Conservation (phyloP, 495 filamentous ascomycete genomes). For the Penicillium diatomitis region DNA sequence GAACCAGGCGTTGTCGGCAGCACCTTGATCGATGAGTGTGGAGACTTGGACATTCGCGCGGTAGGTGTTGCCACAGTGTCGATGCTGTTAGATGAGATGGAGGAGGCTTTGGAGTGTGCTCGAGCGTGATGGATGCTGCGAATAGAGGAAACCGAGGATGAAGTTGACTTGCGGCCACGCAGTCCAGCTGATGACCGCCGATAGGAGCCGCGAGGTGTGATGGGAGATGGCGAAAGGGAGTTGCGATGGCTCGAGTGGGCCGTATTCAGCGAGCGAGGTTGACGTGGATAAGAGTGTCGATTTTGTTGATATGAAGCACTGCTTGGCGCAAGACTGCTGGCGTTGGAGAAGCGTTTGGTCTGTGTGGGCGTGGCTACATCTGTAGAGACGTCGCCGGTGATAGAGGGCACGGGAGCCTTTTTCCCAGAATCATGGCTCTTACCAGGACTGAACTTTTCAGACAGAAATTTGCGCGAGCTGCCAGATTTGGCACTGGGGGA, state of each 20-base stretch:
- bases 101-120: slow-evolving; percentile 87
- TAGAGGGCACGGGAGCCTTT: slow-evolving; percentile 17
- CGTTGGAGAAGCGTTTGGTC: slow-evolving; percentile 34
- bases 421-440: slow-evolving; percentile 32
- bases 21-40: slow-evolving; percentile 87
- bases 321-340: slow-evolving; percentile 38
- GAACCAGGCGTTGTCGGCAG: slow-evolving; percentile 83
- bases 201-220: slow-evolving; percentile 80
- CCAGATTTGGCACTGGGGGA: slow-evolving; percentile 45
- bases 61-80: slow-evolving; percentile 59
- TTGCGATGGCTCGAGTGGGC: slow-evolving; percentile 56
- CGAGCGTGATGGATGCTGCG: slow-evolving; percentile 82
- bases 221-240: slow-evolving; percentile 79
- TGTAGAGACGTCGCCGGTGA: slow-evolving; percentile 9
- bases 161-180: slow-evolving; percentile 89
- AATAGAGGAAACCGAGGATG: slow-evolving; percentile 88
- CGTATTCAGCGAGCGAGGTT: slow-evolving; percentile 43
- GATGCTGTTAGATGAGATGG: slow-evolving; percentile 75
- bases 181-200: slow-evolving; percentile 66
- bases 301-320: slow-evolving; percentile 39
- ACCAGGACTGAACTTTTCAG: slow-evolving; percentile 35
- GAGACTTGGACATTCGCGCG: slow-evolving; percentile 57
- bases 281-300: slow-evolving; percentile 39
- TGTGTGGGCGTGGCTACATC: slow-evolving; percentile 34
- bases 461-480: slow-evolving; percentile 30